Evolutionary conservation across 768 basidiomycete species (phyloP), one percentile per base, ranked within the genome.

Genomic region (Dacryopinax spathularia): DNA sequence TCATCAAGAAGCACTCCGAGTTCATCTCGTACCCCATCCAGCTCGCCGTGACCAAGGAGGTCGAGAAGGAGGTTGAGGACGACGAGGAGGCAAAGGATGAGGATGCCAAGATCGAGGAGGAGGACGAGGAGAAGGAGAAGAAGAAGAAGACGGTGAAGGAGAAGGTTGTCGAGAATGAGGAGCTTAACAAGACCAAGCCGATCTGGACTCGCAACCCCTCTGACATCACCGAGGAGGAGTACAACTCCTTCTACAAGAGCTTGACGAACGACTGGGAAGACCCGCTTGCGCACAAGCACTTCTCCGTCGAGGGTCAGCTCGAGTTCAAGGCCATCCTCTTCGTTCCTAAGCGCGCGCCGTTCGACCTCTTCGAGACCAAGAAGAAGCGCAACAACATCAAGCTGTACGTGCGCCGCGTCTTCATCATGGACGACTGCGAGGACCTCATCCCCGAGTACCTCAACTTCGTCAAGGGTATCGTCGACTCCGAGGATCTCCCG

Each of bases 311-410:
- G 77, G 96, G 96, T 81, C 96, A 99, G 75, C 93, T 99, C 68
- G 96, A 98, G 77, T 98, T 99, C 85, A 98, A 97, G 85, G 96
- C 95, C 31, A 95, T 99, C 75, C 86, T 99, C 70, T 99, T 84
- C 80, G 80, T 97, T 68, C 95, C 95, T 69, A 98, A 96, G 78
- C 89, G 93, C 66, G 96, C 95, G 43, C 96, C 96, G 61, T 98
- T 98, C 77, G 96, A 99, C 73, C 88, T 99, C 75, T 99, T 99
- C 79, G 96, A 99, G 81, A 90, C 89, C 66, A 98, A 99, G 88
- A 98, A 98, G 89, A 98, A 98, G 85, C 91, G 95, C 72, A 97
- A 97, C 84, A 98, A 98, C 88, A 98, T 99, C 84, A 99, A 99
- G 81, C 93, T 99, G 75, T 99, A 98, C 75, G 96, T 99, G 70